phyloP scores from a whole-genome alignment of 2,329 filamentous ascomycete species.

The Akanthomyces uredinophilus region DNA sequence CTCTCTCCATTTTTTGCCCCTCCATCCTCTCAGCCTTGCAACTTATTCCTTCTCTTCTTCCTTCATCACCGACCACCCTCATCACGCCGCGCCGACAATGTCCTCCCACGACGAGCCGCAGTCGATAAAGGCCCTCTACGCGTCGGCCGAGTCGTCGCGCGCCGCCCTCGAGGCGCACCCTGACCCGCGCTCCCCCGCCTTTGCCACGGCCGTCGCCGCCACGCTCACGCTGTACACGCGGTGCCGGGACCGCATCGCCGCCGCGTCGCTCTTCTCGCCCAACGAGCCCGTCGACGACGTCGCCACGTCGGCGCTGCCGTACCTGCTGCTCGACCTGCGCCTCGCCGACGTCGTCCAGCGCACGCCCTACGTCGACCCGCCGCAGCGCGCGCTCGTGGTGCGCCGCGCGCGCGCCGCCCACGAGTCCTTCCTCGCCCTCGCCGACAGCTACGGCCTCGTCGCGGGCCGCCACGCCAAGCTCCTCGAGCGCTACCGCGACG shows the following conservation, averaged over 20 bases:
- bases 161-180: constrained; percentile 56
- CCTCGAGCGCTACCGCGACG: constrained; percentile 67
- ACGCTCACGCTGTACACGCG: constrained; percentile 68
- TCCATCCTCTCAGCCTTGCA: not conserved
- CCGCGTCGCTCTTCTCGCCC: constrained; percentile 77
- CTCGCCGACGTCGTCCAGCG: constrained; percentile 75
- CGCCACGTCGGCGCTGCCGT: constrained; percentile 77
- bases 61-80: not conserved
- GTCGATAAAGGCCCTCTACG: constrained; percentile 46
- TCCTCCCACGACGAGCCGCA: constrained; percentile 38
- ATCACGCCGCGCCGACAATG: not conserved
- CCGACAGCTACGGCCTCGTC: constrained; percentile 76
- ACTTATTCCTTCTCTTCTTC: not conserved
- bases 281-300: constrained; percentile 90
- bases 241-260: constrained; percentile 63
- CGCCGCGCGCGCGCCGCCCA: constrained; percentile 62
- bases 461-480: constrained; percentile 59
- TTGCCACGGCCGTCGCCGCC: constrained; percentile 60
- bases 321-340: constrained; percentile 71
- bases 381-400: constrained; percentile 59
- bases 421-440: constrained; percentile 69
- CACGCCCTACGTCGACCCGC: constrained; percentile 46
- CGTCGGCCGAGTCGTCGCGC: constrained; percentile 47
- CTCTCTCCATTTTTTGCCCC: no score
- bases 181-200: constrained; percentile 60